A percentile compares a stretch with the other conserved stretches of the same genome.
These are phyloP conservation scores for Beauveria brongniartii DNA, from an alignment of 2,329 filamentous ascomycete species.

Conservation along the genomic window DNA sequence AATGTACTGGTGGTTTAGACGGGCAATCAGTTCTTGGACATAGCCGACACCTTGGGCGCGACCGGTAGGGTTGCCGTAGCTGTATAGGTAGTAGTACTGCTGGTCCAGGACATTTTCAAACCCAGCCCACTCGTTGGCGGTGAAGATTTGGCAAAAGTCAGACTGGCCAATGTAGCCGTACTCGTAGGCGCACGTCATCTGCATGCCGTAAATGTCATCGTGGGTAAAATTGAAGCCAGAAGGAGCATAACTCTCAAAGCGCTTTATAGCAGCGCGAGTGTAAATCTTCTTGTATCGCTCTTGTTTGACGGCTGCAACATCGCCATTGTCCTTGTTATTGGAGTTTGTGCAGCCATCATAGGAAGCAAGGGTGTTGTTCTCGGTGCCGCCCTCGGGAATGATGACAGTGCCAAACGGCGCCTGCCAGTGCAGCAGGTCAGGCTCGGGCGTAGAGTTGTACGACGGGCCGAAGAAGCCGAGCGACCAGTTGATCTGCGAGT, in stretches of 20 bases:
- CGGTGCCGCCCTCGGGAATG: conserved; percentile 52
- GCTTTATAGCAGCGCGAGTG: conserved; percentile 33
- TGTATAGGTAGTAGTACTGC: conserved; percentile 66
- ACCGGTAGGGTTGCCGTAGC: conserved; percentile 65
- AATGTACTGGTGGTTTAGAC: conserved; percentile 63
- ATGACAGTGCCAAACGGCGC: conserved; percentile 45
- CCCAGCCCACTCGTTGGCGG: conserved; percentile 54
- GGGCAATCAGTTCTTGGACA: conserved; percentile 69
- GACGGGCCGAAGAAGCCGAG: conserved; percentile 44
- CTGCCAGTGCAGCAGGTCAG: conserved; percentile 29
- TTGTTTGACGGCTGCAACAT: conserved; percentile 32
- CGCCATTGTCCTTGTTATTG: conserved; percentile 22
- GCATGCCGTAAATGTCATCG: conserved; percentile 43
- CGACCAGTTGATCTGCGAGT: conserved; percentile 45
- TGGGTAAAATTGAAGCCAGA: conserved; percentile 37
- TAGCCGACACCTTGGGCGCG: conserved; percentile 73
- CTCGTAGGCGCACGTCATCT: conserved; percentile 48
- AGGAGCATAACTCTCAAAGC: conserved; percentile 39
- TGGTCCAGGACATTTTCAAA: conserved; percentile 52
- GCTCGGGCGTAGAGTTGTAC: conserved; percentile 28
- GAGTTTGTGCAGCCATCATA: conserved; percentile 34
- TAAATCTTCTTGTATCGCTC: conserved; percentile 38
- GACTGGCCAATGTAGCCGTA: conserved; percentile 39
- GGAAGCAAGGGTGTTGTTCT: conserved; percentile 61
- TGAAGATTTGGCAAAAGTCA: conserved; percentile 64